Conservation (phyloP, 441 rosid species). For the Syzygium malaccense region DNA sequence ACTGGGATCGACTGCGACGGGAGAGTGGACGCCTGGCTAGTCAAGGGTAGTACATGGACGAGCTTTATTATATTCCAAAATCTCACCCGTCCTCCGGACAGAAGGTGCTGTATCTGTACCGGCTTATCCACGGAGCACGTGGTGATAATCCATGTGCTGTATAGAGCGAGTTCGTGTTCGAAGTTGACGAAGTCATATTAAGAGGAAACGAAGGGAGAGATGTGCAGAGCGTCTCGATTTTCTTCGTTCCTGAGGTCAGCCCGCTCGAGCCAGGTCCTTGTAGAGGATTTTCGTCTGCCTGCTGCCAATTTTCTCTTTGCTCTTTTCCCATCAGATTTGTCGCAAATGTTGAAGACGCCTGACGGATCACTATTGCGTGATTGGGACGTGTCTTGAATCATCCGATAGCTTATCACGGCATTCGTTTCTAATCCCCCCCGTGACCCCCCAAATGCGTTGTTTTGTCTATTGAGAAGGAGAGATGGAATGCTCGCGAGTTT, state of each 20-base stretch:
- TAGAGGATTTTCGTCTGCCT: not conserved
- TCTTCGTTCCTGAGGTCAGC: not conserved
- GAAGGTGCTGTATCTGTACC: not conserved
- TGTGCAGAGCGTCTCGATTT: not conserved
- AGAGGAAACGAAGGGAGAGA: not conserved
- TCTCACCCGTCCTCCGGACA: not conserved
- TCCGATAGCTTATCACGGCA: not conserved
- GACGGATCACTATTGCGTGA: not conserved
- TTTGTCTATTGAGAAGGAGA: not conserved
- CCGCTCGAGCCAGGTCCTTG: not conserved
- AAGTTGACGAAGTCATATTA: not conserved
- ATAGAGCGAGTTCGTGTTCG: not conserved
- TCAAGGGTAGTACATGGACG: not conserved
- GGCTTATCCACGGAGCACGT: not conserved
- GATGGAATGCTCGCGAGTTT: not conserved
- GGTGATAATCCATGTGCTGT: not conserved
- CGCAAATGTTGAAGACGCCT: not conserved
- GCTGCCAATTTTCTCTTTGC: not conserved
- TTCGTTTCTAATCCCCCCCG: not conserved
- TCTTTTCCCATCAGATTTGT: not conserved
- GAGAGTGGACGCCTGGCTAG: not conserved
- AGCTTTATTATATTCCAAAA: not conserved
- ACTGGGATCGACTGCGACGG: not conserved
- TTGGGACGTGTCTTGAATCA: not conserved
- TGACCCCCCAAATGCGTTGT: not conserved